Conservation (phyloP, 805 yeast species). For the Suhomyces sp. region DNA sequence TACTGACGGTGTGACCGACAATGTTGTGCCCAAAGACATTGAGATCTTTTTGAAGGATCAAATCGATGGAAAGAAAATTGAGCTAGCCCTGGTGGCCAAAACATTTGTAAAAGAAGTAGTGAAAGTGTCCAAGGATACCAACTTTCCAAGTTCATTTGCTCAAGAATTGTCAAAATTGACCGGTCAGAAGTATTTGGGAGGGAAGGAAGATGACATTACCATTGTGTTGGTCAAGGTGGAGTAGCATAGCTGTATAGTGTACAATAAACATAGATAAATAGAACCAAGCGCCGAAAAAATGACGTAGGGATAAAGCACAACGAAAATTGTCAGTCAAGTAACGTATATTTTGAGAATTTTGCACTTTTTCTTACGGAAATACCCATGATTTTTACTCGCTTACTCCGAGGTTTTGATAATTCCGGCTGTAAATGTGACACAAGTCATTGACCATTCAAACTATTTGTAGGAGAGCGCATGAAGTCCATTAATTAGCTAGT, state of each 20-base stretch:
- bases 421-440: too few species aligned
- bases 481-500: too few species aligned
- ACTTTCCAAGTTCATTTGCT: conserved; percentile 82
- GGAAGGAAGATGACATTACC: conserved; percentile 94
- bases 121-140: conserved; percentile 65
- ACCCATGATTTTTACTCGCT: too few species aligned
- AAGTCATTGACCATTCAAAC: too few species aligned
- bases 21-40: conserved; percentile 69
- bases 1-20: conserved; percentile 93
- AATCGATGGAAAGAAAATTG: conserved; percentile 25
- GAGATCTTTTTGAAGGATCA: conserved; percentile 63
- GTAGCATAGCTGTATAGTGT: conserved; percentile 8
- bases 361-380: too few species aligned
- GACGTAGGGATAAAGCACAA: too few species aligned
- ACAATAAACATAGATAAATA: background rate
- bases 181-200: conserved; percentile 75
- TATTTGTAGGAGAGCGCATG: too few species aligned
- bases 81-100: conserved; percentile 48
- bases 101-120: conserved; percentile 66
- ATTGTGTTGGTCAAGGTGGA: conserved; percentile 68
- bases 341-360: too few species aligned
- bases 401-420: too few species aligned
- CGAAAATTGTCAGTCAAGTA: too few species aligned
- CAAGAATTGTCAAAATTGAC: conserved; percentile 66
- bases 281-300: background rate